phyloP scores from a whole-genome alignment of 2,329 filamentous ascomycete genomes.

The Sporothrix pallida region DNA sequence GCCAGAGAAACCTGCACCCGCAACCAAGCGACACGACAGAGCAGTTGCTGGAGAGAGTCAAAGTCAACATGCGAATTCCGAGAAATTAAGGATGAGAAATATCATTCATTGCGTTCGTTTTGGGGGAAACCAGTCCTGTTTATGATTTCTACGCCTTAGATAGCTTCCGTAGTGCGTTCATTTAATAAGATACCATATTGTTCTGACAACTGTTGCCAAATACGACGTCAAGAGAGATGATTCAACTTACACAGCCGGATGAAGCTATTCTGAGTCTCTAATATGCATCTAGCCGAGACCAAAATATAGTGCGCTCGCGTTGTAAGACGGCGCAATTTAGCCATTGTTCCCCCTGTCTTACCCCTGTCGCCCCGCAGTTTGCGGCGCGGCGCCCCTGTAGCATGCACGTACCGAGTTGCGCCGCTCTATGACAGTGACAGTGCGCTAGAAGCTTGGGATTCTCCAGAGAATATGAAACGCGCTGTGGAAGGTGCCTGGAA shows the following conservation, averaged over 20 bases:
- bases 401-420: not conserved
- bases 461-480: constrained; percentile 25
- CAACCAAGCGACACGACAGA: constrained; percentile 52
- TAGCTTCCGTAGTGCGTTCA: constrained; percentile 11
- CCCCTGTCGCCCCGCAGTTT: not conserved
- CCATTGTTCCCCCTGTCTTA: not conserved
- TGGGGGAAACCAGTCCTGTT: no score
- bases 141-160: not conserved
- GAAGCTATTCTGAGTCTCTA: not conserved
- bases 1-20: constrained; percentile 56
- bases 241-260: not conserved
- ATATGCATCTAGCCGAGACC: constrained; percentile 9
- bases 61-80: constrained; percentile 55
- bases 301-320: not conserved
- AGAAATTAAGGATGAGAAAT: constrained; percentile 38
- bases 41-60: constrained; percentile 54
- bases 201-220: not conserved
- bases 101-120: no score
- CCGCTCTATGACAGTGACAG: not conserved
- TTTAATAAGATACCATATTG: constrained; percentile 9
- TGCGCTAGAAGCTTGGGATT: not conserved
- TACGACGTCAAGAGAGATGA: not conserved
- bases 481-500: not conserved
- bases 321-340: not conserved
- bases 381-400: not conserved